Percentiles rank a stretch among this genome's conserved stretches.
Conservation (phyloP, 2,329 filamentous ascomycete genomes). For the Aphanocladium album region DNA sequence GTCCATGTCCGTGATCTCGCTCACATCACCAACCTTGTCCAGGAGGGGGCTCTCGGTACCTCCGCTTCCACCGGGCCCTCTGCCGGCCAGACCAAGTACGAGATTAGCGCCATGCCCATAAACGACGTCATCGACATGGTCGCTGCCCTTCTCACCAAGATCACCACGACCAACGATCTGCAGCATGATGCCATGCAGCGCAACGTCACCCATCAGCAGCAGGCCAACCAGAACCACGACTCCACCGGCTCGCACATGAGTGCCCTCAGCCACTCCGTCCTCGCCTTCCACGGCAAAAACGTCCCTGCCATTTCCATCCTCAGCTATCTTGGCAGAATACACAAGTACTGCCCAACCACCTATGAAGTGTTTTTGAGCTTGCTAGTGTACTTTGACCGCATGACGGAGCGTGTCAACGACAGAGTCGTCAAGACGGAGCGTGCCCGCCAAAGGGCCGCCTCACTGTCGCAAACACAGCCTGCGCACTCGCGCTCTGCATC, state of each 20-base stretch:
- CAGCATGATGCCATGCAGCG: conserved; percentile 90
- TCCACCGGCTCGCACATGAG: conserved; percentile 55
- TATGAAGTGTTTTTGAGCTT: conserved; percentile 96
- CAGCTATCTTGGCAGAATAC: conserved; percentile 91
- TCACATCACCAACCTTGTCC: conserved; percentile 85
- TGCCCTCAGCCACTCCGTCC: conserved; percentile 59
- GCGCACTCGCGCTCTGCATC: conserved; percentile 20
- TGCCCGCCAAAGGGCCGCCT: conserved; percentile 34
- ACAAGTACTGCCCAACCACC: conserved; percentile 98
- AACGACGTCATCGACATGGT: conserved; percentile 99
- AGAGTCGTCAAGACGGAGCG: conserved; percentile 65
- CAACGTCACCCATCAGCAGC: conserved; percentile 54
- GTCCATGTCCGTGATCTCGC: conserved; percentile 84
- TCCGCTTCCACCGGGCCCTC: conserved; percentile 1
- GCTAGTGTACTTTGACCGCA: conserved; percentile 95
- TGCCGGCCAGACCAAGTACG: conserved; percentile 61
- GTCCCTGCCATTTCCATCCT: conserved; percentile 94
- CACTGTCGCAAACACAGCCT: conserved; percentile 13
- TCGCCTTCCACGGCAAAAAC: conserved; percentile 97
- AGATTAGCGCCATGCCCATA: conserved; percentile 97
- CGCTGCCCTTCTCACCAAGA: conserved; percentile 90
- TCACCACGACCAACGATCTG: conserved; percentile 91
- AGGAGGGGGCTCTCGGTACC: conserved; percentile 64
- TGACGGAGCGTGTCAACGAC: conserved; percentile 93
- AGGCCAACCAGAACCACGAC: conserved; percentile 44